phyloP scores from a whole-genome alignment of 2,329 filamentous ascomycete species.

The Cercospora zeae-maydis region DNA sequence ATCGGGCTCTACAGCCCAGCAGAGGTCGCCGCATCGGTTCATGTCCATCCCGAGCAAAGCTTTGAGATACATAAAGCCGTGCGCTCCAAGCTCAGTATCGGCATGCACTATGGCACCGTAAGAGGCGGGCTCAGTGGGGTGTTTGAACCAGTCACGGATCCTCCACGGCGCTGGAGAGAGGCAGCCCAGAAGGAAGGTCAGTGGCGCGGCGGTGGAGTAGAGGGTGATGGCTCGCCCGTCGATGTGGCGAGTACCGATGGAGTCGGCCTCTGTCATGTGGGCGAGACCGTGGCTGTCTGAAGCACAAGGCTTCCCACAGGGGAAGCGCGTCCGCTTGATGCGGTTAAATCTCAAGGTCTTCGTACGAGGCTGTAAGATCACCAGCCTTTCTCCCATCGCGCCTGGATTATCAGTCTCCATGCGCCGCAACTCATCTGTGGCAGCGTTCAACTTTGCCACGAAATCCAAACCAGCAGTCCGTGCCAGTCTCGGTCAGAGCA shows the following conservation, averaged over 20 bases:
- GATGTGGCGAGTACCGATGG: constrained; percentile 39
- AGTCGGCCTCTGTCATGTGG: constrained; percentile 43
- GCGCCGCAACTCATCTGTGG: neutral
- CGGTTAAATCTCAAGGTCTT: neutral
- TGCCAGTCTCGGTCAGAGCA: neutral
- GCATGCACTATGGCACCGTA: constrained; percentile 53
- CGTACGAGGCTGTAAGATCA: neutral
- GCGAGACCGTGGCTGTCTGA: constrained; percentile 46
- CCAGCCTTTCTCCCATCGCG: neutral
- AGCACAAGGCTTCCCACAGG: neutral
- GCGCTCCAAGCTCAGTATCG: constrained; percentile 47
- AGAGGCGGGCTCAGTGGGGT: constrained; percentile 44
- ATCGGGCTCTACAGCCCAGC: constrained; percentile 49
- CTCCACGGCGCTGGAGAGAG: constrained; percentile 45
- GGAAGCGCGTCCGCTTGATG: neutral
- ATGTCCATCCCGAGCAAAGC: constrained; percentile 49
- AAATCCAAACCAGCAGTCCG: neutral
- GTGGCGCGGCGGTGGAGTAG: constrained; percentile 34
- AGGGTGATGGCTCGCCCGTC: constrained; percentile 31
- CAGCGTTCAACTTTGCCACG: neutral
- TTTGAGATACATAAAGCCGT: constrained; percentile 49
- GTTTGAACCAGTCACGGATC: constrained; percentile 51
- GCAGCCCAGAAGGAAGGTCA: constrained; percentile 42
- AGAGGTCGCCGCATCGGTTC: constrained; percentile 44
- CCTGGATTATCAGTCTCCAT: neutral